Evolutionary conservation across 129 eudicot species (phyloP).

Genomic region (Chrysanthemum makinoi): DNA sequence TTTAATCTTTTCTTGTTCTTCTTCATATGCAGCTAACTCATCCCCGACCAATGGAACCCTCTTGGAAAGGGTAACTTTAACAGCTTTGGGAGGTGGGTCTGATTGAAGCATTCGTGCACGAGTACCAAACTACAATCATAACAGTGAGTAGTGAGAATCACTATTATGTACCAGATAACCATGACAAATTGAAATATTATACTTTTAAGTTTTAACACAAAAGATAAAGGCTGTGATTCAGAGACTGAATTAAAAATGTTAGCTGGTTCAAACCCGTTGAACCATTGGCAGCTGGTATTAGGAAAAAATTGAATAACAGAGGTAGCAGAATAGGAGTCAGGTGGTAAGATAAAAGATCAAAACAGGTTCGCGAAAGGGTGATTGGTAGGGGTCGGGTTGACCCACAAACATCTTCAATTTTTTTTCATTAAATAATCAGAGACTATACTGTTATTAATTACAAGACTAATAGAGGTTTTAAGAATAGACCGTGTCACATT

Average conservation of each 20-base stretch:
- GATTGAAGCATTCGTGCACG: constrained; percentile 97
- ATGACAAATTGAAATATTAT: neutral
- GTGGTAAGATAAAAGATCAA: neutral
- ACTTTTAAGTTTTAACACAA: neutral
- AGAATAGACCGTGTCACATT: no score
- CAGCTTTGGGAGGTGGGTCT: constrained; percentile 99
- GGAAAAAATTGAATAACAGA: no score
- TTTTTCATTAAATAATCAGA: no score
- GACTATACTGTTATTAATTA: no score
- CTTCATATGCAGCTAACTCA: constrained; percentile 93
- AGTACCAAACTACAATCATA: constrained; percentile 66
- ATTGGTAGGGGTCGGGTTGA: no score
- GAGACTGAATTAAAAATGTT: neutral
- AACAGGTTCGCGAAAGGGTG: no score
- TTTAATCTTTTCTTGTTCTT: constrained; percentile 76
- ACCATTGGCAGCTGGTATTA: no score
- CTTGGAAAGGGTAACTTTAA: constrained; percentile 83
- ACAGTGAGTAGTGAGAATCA: neutral
- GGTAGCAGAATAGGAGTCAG: no score
- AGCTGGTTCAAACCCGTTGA: neutral
- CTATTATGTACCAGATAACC: neutral
- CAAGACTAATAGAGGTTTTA: no score
- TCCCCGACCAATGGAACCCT: constrained; percentile 95
- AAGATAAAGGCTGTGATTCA: neutral
- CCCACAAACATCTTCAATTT: no score